Evolutionary conservation across 345 rosid species (phyloP), one percentile per base, ranked within the genome.

Genomic region (Brassica rapa): DNA sequence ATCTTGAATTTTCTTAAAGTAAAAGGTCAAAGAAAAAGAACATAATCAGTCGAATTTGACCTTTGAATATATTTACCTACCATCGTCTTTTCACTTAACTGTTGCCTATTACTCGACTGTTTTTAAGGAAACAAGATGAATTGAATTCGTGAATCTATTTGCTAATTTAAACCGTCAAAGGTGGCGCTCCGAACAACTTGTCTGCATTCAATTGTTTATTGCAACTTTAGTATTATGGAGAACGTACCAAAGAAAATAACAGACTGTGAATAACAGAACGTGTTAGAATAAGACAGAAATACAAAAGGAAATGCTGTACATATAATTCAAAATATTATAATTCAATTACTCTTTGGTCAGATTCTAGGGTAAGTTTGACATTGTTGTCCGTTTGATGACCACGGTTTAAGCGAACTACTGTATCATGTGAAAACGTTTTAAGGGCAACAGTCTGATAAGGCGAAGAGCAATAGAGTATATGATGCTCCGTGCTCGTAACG

Each of bases 171-270:
- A 60, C 69, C 0, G 64, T 61, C 32, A 64, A 77, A 63, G 64
- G 23, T 63, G 67, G 37, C 72, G 19, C 61, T 27, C 5, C 60
- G 33, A 77, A 71, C 71, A 53, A 71, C 67, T 39, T 11, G 63
- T 56, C 12, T 29, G 2, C 41, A 55, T 71, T 27, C 32, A 49
- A 64, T 77, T 8, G 24, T 63, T 71, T 35, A 1, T 70, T 63
- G 80, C 57, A 61, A 70, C 10, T 46, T 16, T 62, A 32, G 63
- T 46, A 46, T 70, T 23, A 33, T 19, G 7, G 65, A 62, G 27
- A 69, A 76, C 35, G 56, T 33, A 24, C 32, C 75, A 64, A 70
- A 77, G 66, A 55, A 71, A 64, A 77, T 6, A 77, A 64, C 67
- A 77, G 56, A 77, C 35, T 70, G 4, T 10, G 56, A 62, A 70